These are phyloP conservation scores for Macrocybe gigantea DNA, from an alignment of 768 basidiomycete species.

Conservation along the genomic window DNA sequence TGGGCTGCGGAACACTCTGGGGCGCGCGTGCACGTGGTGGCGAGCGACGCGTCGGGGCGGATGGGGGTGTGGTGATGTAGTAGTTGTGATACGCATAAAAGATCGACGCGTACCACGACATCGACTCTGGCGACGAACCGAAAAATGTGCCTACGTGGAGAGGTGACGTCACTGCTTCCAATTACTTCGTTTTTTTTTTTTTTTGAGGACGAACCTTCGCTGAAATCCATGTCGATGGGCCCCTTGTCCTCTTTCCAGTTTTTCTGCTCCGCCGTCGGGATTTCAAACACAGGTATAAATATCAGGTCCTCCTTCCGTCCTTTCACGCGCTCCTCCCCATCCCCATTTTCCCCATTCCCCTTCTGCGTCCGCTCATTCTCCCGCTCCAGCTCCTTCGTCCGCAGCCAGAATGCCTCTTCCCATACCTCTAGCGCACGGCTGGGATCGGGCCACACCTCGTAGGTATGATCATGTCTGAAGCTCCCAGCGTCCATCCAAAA, in stretches of 20 bases:
- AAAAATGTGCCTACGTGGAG: slow-evolving; percentile 47
- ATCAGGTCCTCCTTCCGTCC: slow-evolving; percentile 32
- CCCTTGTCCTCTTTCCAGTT: slow-evolving; percentile 41
- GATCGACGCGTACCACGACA: slow-evolving; percentile 37
- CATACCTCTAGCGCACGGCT: slow-evolving; percentile 33
- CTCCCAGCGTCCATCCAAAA: slow-evolving; percentile 58
- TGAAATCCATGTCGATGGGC: slow-evolving; percentile 44
- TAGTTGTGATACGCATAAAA: slow-evolving; percentile 49
- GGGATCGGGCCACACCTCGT: slow-evolving; percentile 42
- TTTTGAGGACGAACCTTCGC: slow-evolving; percentile 34
- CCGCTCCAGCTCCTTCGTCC: slow-evolving; percentile 8
- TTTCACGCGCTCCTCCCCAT: neutral
- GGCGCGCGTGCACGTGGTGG: neutral
- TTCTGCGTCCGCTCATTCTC: neutral
- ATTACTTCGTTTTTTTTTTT: neutral
- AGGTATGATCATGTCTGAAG: slow-evolving; percentile 38
- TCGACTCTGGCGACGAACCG: slow-evolving; percentile 38
- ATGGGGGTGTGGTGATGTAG: slow-evolving; percentile 34
- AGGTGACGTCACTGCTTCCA: neutral
- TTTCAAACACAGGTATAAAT: slow-evolving; percentile 38
- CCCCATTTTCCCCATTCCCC: neutral
- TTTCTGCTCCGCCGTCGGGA: slow-evolving; percentile 24
- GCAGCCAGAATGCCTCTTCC: slow-evolving; percentile 23
- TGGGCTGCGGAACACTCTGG: neutral
- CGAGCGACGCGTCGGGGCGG: neutral